phyloP scores from a whole-genome alignment of 768 basidiomycete genomes.

The Boletus vinaceobasis region DNA sequence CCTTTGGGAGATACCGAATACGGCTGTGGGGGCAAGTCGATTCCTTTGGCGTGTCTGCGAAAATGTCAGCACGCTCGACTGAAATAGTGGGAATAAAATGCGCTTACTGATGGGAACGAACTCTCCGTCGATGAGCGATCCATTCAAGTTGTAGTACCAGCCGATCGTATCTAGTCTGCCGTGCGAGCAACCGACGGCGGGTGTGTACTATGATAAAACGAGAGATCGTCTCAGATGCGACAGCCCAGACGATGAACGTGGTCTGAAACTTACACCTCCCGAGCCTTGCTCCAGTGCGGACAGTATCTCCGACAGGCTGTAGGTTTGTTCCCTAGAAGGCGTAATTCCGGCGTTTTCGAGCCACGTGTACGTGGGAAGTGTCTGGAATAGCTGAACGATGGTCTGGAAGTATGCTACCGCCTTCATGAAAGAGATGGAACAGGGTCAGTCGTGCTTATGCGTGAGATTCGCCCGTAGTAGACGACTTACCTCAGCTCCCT shows the following conservation, averaged over 20 bases:
- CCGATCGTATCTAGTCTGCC: slow-evolving; percentile 42
- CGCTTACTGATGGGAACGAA: slow-evolving; percentile 58
- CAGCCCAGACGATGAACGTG: not conserved
- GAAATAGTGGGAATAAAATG: not conserved
- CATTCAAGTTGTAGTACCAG: slow-evolving; percentile 63
- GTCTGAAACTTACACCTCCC: slow-evolving; percentile 36
- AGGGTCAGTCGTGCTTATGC: not conserved
- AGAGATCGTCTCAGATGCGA: not conserved
- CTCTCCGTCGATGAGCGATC: slow-evolving; percentile 59
- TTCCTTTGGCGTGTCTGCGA: slow-evolving; percentile 47
- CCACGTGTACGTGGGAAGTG: slow-evolving; percentile 72
- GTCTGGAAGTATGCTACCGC: slow-evolving; percentile 63
- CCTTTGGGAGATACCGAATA: slow-evolving; percentile 52
- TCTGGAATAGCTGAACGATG: slow-evolving; percentile 58
- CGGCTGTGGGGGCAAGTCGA: slow-evolving; percentile 54
- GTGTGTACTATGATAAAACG: slow-evolving; percentile 39
- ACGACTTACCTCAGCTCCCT: slow-evolving; percentile 55
- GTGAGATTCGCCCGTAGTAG: not conserved
- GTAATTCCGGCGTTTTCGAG: slow-evolving; percentile 72
- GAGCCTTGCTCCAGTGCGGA: slow-evolving; percentile 53
- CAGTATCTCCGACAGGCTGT: slow-evolving; percentile 52
- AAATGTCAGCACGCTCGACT: not conserved
- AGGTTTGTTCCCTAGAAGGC: slow-evolving; percentile 51
- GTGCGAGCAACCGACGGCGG: slow-evolving; percentile 44
- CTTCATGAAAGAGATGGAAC: slow-evolving; percentile 26